These are phyloP conservation scores for Aureobasidium musti DNA, from an alignment of 2,329 filamentous ascomycete genomes.

Conservation along the genomic window DNA sequence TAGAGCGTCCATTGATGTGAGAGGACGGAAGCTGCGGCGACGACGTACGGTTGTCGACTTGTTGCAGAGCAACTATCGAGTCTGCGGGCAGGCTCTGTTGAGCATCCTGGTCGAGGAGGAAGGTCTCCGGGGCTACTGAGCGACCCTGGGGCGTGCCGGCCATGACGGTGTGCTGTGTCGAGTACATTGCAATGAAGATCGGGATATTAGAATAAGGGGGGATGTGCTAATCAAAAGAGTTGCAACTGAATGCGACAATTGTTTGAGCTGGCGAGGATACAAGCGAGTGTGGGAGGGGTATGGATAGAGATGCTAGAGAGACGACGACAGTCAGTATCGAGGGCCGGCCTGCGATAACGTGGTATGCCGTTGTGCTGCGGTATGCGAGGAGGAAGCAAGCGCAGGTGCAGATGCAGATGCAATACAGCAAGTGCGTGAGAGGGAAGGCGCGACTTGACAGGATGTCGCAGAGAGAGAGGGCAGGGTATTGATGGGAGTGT, in stretches of 20 bases:
- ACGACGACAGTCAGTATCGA: conserved; percentile 17
- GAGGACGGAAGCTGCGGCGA: background rate
- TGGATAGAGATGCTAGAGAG: background rate
- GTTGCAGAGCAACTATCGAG: conserved; percentile 94
- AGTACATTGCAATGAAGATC: conserved; percentile 46
- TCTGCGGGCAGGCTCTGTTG: conserved; percentile 95
- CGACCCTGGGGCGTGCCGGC: conserved; percentile 73
- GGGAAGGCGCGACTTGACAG: conserved; percentile 6
- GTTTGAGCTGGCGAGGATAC: background rate
- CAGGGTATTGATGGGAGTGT: conserved; percentile 15
- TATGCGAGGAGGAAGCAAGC: background rate
- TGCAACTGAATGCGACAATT: conserved; percentile 5
- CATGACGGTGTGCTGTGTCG: conserved; percentile 68
- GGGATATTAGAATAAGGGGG: conserved; percentile 20
- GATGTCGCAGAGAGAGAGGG: conserved; percentile 24
- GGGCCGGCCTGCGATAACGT: conserved; percentile 26
- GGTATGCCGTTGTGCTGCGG: conserved; percentile 1
- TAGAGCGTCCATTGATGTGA: conserved; percentile 1
- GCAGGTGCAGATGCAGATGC: background rate
- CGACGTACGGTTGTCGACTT: conserved; percentile 93
- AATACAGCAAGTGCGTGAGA: background rate
- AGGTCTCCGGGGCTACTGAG: conserved; percentile 85
- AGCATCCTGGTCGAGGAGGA: conserved; percentile 95
- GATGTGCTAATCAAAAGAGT: conserved; percentile 3
- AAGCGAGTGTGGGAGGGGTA: conserved; percentile 22